Percentiles rank a stretch among this genome's conserved stretches.
These are phyloP conservation scores for Allomyces macrogynus DNA, from an alignment of 192 early-diverging fungal species.

Conservation along the genomic window DNA sequence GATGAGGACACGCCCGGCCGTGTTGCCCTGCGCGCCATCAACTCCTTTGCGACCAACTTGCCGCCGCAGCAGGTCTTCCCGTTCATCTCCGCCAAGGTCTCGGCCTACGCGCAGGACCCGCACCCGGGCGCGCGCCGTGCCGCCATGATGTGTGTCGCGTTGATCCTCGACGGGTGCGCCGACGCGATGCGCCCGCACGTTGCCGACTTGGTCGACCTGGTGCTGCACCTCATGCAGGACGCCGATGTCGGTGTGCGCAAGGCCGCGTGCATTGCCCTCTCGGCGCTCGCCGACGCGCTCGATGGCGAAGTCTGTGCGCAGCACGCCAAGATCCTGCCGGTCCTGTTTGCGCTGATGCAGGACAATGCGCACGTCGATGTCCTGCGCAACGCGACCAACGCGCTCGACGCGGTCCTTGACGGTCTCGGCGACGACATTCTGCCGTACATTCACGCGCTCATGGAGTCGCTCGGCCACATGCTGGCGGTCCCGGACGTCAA, in stretches of 20 bases:
- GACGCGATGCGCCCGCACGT: constrained; percentile 61
- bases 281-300: constrained; percentile 59
- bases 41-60: constrained; percentile 56
- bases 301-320: constrained; percentile 55
- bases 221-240: constrained; percentile 63
- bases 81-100: constrained; percentile 41
- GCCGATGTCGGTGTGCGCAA: constrained; percentile 53
- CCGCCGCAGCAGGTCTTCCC: constrained; percentile 80
- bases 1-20: constrained; percentile 21
- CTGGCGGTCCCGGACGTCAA: constrained; percentile 37
- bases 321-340: constrained; percentile 61
- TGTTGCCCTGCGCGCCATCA: constrained; percentile 47
- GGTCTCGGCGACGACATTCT: constrained; percentile 59
- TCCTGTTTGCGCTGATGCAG: constrained; percentile 65
- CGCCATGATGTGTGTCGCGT: constrained; percentile 65
- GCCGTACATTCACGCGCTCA: constrained; percentile 58
- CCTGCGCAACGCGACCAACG: constrained; percentile 57
- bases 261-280: constrained; percentile 71
- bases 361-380: constrained; percentile 44
- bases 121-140: constrained; percentile 61
- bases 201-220: constrained; percentile 53
- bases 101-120: constrained; percentile 57
- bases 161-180: constrained; percentile 65
- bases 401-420: constrained; percentile 77
- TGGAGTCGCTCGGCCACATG: constrained; percentile 58